Evolutionary conservation across 1,284 basidiomycete species (phyloP), one percentile per base, ranked within the genome.

Genomic region (Ceratobasidium sp.): DNA sequence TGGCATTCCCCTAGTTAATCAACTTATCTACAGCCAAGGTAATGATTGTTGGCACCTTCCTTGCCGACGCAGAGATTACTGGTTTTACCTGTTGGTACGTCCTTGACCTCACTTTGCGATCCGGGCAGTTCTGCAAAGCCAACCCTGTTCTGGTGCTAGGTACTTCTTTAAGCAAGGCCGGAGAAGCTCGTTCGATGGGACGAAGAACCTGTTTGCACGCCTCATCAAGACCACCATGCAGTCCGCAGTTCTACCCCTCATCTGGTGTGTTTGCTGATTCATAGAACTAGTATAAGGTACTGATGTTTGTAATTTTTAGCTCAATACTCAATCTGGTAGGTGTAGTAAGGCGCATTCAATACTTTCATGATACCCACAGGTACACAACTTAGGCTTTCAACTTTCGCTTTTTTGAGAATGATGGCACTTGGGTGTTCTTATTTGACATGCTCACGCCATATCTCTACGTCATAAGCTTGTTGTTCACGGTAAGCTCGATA

Each of bases 371-470:
- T 31, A 4, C 33, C 35, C 10, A 49, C 47, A 23, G 23, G 17
- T 17, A 45, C 42, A 45, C 31, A 23, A 20, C 15, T n/a, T 58
- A 69, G 67, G 56, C 58, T 45, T 69, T 69, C 37, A 69, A 69
- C 53, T 69, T 53, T 45, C 53, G 53, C 3, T 58, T 53, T 3
- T 17, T 54, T 37, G 53, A 33, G 26, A 37, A 33, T 3, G 53
- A 58, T 47, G 39, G 39, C 13, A 26, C 20, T 8, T 69, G 67
- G 67, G 67, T 56, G 10, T 20, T 58, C 35, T 56, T 37, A 17
- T 69, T 69, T 53, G 58, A 69, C 28, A 47, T 69, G n/a, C 51
- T 69, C 39, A 53, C 58, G n/a, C 67, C 67, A 17, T 69, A 69
- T n/a, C 45, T 69, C 53, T 69, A 69, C 47, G 67, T 69, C 8